These are phyloP conservation scores for Populus euphratica DNA, from an alignment of 345 rosid species.

Conservation along the genomic window DNA sequence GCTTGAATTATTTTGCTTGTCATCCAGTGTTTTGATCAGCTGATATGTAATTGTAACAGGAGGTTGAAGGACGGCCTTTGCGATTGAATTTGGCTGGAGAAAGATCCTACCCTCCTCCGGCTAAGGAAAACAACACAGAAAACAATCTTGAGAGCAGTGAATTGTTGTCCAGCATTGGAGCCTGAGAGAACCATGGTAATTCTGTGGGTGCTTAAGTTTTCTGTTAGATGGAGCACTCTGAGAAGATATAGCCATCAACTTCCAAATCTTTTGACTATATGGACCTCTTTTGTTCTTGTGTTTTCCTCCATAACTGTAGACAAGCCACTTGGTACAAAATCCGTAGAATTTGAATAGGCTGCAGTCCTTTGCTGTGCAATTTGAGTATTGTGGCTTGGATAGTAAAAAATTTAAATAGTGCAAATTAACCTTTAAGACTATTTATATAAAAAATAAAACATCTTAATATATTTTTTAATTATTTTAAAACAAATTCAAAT, in stretches of 20 bases:
- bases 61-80: constrained; percentile 84
- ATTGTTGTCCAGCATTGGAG: constrained; percentile 44
- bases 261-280: background rate
- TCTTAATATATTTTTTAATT: too few species aligned
- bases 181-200: constrained; percentile 21
- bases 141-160: constrained; percentile 43
- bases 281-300: background rate
- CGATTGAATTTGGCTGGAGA: constrained; percentile 65
- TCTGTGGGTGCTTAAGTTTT: constrained; percentile 1
- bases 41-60: constrained; percentile 36
- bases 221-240: background rate
- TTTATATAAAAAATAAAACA: too few species aligned
- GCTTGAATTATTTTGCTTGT: background rate
- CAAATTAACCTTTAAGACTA: too few species aligned
- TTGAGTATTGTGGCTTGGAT: background rate
- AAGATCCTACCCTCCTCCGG: constrained; percentile 36
- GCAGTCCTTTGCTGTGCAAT: background rate
- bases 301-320: background rate
- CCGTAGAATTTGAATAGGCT: background rate
- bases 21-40: constrained; percentile 4
- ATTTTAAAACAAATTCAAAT: too few species aligned
- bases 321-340: constrained; percentile 6
- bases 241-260: background rate
- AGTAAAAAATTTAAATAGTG: background rate
- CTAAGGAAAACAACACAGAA: constrained; percentile 20